Percentiles rank a stretch among this genome's conserved stretches.
Conservation (phyloP, 2,329 filamentous ascomycete genomes). For the Clarireedia homoeocarpa region DNA sequence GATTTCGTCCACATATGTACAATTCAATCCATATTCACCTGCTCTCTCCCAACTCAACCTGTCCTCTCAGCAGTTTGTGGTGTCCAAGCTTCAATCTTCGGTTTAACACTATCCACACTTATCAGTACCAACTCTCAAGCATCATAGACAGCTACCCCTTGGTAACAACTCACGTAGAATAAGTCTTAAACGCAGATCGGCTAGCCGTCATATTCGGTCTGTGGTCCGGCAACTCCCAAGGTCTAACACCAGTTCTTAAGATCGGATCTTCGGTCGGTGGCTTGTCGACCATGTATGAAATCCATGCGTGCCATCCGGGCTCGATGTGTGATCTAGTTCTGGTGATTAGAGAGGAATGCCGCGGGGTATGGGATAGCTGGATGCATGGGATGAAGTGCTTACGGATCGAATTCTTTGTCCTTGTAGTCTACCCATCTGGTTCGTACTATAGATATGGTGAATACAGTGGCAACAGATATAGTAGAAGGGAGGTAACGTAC, state of each 20-base stretch:
- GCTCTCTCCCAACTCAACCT: conserved; percentile 9
- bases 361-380: not conserved
- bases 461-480: not conserved
- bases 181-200: conserved; percentile 80
- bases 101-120: conserved; percentile 37
- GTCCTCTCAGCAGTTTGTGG: conserved; percentile 31
- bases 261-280: conserved; percentile 71
- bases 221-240: conserved; percentile 69
- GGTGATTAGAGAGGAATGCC: not conserved
- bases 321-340: conserved; percentile 66
- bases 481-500: conserved; percentile 43
- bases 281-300: conserved; percentile 86
- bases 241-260: conserved; percentile 55
- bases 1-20: conserved; percentile 20
- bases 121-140: not conserved
- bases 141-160: not conserved
- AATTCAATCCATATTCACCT: conserved; percentile 9
- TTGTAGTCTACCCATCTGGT: conserved; percentile 98
- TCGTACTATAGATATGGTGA: conserved; percentile 52
- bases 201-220: conserved; percentile 68
- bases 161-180: conserved; percentile 71
- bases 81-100: conserved; percentile 48
- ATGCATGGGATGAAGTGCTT: conserved; percentile 26
- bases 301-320: conserved; percentile 97
- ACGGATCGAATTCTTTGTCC: conserved; percentile 74